Percentiles rank a stretch among this genome's conserved stretches.
Conservation (phyloP, 83 land plant genomes). For the Larix sibirica region DNA sequence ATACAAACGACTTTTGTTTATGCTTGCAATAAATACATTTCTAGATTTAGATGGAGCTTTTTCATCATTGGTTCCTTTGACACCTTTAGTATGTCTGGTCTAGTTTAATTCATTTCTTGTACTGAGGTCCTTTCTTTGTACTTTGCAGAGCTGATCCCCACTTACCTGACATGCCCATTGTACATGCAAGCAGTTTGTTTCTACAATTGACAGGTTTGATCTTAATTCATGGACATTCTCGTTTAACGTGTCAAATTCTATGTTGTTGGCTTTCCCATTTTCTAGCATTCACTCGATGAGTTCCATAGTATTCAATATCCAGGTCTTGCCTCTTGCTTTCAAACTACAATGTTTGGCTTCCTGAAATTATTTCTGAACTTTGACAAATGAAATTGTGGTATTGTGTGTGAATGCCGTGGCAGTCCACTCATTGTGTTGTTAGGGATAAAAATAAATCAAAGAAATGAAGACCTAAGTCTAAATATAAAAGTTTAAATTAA, state of each 20-base stretch:
- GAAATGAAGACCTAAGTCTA: neutral
- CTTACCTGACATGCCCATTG: slow-evolving; percentile 91
- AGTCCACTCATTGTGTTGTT: no score
- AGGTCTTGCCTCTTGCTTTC: neutral
- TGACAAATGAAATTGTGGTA: no score
- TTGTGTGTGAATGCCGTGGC: no score
- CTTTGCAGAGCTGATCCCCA: slow-evolving; percentile 77
- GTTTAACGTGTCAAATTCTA: neutral
- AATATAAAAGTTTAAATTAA: neutral
- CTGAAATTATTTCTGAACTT: no score
- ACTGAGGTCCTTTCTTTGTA: neutral
- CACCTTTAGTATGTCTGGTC: neutral
- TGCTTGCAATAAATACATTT: neutral
- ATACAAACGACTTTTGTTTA: neutral
- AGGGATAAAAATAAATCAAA: neutral
- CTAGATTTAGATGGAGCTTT: neutral
- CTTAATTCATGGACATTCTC: neutral
- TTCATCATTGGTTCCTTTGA: slow-evolving; percentile 11
- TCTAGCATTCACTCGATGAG: neutral
- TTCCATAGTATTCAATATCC: neutral
- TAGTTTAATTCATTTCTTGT: slow-evolving; percentile 3
- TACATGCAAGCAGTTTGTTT: slow-evolving; percentile 90
- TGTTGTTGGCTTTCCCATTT: neutral
- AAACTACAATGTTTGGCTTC: no score
- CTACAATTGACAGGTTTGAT: slow-evolving; percentile 76